These are phyloP conservation scores for Lactarius sanguifluus DNA, from an alignment of 768 basidiomycete species.

Conservation along the genomic window DNA sequence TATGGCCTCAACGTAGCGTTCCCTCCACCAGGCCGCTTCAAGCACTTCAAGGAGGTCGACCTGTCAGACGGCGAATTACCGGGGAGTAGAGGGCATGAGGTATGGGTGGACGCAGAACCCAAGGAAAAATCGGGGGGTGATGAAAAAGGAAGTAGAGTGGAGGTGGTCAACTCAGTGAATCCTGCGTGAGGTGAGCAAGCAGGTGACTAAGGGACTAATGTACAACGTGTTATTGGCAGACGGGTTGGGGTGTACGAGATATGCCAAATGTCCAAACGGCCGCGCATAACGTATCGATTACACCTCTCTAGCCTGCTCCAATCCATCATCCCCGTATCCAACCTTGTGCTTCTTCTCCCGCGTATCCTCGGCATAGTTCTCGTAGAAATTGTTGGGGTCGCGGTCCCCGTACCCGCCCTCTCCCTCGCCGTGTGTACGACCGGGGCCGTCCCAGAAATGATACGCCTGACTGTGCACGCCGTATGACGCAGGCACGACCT, in stretches of 20 bases:
- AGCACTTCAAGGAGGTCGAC: conserved; percentile 57
- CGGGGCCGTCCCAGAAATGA: conserved; percentile 91
- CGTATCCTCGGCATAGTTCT: conserved; percentile 70
- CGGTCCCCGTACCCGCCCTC: conserved; percentile 38
- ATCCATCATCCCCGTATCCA: conserved; percentile 4
- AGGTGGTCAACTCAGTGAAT: not conserved
- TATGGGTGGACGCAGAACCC: not conserved
- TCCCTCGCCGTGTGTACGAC: conserved; percentile 46
- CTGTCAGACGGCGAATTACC: conserved; percentile 36
- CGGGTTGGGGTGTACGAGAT: not conserved
- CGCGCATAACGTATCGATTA: not conserved
- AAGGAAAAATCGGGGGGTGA: not conserved
- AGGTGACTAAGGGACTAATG: not conserved
- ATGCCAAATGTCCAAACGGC: not conserved
- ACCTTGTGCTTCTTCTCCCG: conserved; percentile 36
- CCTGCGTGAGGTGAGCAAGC: not conserved
- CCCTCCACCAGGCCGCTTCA: conserved; percentile 53
- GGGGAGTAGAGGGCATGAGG: not conserved
- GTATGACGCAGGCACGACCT: conserved; percentile 85
- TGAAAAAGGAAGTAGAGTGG: not conserved
- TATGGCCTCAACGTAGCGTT: conserved; percentile 55
- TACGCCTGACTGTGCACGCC: conserved; percentile 89
- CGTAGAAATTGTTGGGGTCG: conserved; percentile 81
- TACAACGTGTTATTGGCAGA: conserved; percentile 4
- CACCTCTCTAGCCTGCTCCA: not conserved